Base-by-base conservation (phyloP, 495 filamentous ascomycete species). In the Sabuloglossum arenarium region DNA sequence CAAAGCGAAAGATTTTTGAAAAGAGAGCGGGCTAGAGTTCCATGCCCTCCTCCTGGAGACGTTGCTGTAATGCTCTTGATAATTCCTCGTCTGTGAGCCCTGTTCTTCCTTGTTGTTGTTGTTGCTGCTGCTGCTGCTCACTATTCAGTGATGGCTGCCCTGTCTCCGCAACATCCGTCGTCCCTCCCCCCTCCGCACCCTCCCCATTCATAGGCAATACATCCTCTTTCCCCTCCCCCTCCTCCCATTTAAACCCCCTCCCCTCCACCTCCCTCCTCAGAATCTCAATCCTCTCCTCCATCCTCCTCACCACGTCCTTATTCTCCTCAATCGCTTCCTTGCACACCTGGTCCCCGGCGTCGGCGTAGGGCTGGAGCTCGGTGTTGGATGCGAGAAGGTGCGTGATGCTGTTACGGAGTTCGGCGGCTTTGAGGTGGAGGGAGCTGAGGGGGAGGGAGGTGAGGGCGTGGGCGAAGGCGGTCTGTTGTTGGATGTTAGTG, bases 361-460 rank as follows among this genome's bases (percentile, higher is more conserved):
- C 73, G 49, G 77, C 77, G 62, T 78, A 89, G 14, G 75, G 73
- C 34, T 73, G 69, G 39, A 90, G 71, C 67, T 90, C 79, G 52
- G 72, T 70, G 69, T 94, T 94, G 25, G 83, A 88, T 68, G 79
- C 78, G 56, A 79, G 73, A 23, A 95, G 82, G 65, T 94, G 88
- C 9, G 78, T 72, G 65, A 91, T 86, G 54, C 75, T 80, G 73
- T 93, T 94, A 64, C 76, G 79, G 42, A 95, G 72, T 65, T 94
- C 88, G 60, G 79, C 74, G 60, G 80, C 79, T 73, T 94, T 94
- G 67, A 78, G 69, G 70, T 88, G 82, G 43, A 95, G 76, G 43
- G 74, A 70, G 57, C 76, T 74, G 62, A 89, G 68, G 37, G 85
- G 75, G 27, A 95, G 80, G 59, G 81, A 78, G 60, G 74, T 67